Base-by-base conservation (phyloP, 129 eudicot species). In the carrot (Daucus carota) region DNA sequence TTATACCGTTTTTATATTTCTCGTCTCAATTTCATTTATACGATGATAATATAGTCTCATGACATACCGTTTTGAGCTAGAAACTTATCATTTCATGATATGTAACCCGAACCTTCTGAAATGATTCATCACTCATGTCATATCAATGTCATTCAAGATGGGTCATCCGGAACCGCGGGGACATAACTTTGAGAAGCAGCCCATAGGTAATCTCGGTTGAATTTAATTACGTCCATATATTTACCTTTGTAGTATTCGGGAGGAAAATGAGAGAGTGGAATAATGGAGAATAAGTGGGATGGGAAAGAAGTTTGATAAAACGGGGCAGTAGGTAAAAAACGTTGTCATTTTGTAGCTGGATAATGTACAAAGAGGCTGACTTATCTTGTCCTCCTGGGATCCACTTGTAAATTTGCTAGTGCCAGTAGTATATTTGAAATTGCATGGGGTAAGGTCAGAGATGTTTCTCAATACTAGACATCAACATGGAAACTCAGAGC, bases 401-500 rank as follows among this genome's bases (percentile, higher is more conserved):
- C 72, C 72, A 67, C 72, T 67, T 2, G 0, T 33, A 40, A 8
- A 22, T 14, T 34, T 70, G 18, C 16, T 72, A 29, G 41, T 74
- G 68, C n/a, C 33, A 34, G 38, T 28, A n/a, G n/a, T n/a, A 12
- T 24, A 14, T 29, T 34, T 28, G 70, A 29, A 63, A 18, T 34
- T 67, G 43, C 72, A 52, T 74, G 68, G 77, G 45, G 16, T 31
- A 60, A 52, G 45, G 77, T 57, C 77, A 74, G 68, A 52, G 43
- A 74, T 74, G 77, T 74, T 74, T 16, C 29, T 74, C 48, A 52
- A 34, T 74, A 74, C 77, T 52, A 74, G 68, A 74, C 77, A 74
- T 52, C 68, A 66, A 74, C 77, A 74, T 74, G 68, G 77, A 48
- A 74, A 74, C 77, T 74, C 77, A 74, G 54, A 52, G 68, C 59